phyloP scores from a whole-genome alignment of 2,329 filamentous ascomycete species.

The Diaporthe citri region DNA sequence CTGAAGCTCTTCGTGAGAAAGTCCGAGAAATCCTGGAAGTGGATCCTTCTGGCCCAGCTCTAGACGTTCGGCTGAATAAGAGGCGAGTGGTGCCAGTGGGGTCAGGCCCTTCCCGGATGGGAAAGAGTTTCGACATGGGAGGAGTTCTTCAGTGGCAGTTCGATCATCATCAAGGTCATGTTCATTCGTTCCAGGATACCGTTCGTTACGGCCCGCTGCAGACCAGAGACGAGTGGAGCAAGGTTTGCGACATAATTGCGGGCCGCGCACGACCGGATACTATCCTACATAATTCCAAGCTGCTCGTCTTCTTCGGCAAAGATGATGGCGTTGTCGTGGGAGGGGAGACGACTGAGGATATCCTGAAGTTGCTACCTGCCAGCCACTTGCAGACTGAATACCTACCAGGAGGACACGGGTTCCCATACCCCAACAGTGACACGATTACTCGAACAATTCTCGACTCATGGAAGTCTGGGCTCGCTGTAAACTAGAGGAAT shows the following conservation, averaged over 20 bases:
- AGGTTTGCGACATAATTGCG: background rate
- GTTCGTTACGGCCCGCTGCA: background rate
- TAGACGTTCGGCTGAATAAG: background rate
- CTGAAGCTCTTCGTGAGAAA: background rate
- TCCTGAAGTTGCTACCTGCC: background rate
- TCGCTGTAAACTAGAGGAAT: background rate
- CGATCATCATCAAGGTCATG: background rate
- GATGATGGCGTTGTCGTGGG: background rate
- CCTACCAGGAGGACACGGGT: background rate
- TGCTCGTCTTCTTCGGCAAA: background rate
- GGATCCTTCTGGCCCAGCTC: background rate
- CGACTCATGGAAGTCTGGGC: background rate
- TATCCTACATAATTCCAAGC: background rate
- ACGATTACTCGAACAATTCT: background rate
- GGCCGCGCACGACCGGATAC: background rate
- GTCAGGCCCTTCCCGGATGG: background rate
- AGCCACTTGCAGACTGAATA: background rate
- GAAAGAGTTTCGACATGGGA: background rate
- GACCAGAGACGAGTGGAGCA: background rate
- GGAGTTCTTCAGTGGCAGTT: background rate
- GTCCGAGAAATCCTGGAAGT: background rate
- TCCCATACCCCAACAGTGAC: background rate
- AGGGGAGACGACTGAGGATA: background rate
- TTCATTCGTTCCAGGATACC: conserved; percentile 1
- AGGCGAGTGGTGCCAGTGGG: background rate